Percentiles rank a stretch among this genome's conserved stretches.
Conservation (phyloP, 2,329 filamentous ascomycete genomes). For the Chrysosporium queenslandicum region DNA sequence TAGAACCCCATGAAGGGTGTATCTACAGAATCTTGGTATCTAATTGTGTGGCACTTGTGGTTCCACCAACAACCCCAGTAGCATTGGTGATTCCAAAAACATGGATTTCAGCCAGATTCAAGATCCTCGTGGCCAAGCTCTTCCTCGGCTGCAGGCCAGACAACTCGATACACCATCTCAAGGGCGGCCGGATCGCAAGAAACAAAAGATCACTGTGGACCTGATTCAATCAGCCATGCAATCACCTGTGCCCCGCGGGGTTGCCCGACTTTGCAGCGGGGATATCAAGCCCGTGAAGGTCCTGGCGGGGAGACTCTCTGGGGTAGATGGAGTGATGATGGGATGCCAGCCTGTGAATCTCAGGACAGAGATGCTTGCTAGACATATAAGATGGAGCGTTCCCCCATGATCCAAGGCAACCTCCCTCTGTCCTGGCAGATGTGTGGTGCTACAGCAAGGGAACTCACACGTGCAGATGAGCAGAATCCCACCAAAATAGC, state of each 20-base stretch:
- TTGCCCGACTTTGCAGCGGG: not conserved
- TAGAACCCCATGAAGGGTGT: too few relatives aligned
- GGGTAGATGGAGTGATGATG: too few relatives aligned
- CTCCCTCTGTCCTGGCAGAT: too few relatives aligned
- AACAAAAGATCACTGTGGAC: not conserved
- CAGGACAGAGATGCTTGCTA: too few relatives aligned
- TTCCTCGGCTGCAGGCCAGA: not conserved
- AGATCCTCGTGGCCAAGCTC: not conserved
- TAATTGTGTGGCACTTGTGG: not conserved
- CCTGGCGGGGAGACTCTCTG: too few relatives aligned
- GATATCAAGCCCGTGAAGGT: too few relatives aligned
- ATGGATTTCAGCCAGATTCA: not conserved
- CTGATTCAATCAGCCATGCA: not conserved
- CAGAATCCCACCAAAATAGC: too few relatives aligned
- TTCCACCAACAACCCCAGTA: conserved; percentile 1
- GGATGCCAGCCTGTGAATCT: too few relatives aligned
- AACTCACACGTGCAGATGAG: too few relatives aligned
- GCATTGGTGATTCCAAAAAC: not conserved
- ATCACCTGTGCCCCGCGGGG: not conserved
- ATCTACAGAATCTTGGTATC: not conserved
- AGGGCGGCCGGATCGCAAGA: not conserved
- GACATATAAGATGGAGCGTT: too few relatives aligned
- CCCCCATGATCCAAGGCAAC: too few relatives aligned
- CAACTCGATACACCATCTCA: not conserved
- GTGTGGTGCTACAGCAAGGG: too few relatives aligned